phyloP scores from a whole-genome alignment of 2,329 filamentous ascomycete genomes.

The Dactylellina parvicollis region DNA sequence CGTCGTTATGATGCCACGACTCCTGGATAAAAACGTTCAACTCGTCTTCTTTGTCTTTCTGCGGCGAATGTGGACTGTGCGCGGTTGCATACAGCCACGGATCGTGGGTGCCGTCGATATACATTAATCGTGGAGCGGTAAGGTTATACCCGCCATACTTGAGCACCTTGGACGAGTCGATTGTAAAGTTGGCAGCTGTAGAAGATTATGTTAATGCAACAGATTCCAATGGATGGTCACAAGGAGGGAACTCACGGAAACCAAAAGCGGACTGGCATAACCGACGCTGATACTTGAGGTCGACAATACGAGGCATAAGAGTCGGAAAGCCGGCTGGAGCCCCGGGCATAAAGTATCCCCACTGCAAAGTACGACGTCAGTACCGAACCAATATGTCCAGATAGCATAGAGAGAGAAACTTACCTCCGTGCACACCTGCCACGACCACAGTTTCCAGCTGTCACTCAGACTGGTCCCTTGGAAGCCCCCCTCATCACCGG shows the following conservation, averaged over 20 bases:
- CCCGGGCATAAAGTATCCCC: conserved; percentile 61
- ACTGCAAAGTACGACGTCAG: conserved; percentile 55
- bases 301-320: conserved; percentile 62
- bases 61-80: conserved; percentile 71
- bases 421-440: conserved; percentile 53
- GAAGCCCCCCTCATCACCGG: conserved; percentile 1
- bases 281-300: conserved; percentile 58
- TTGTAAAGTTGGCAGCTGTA: conserved; percentile 72
- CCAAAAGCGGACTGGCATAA: conserved; percentile 79
- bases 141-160: conserved; percentile 79
- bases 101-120: conserved; percentile 80
- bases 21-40: conserved; percentile 71
- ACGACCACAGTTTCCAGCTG: conserved; percentile 40
- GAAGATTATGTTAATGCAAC: too few relatives aligned
- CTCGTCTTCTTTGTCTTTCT: conserved; percentile 24
- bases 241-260: conserved; percentile 75
- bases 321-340: conserved; percentile 62
- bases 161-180: conserved; percentile 75
- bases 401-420: not conserved
- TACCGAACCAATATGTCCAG: not conserved
- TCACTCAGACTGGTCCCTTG: conserved; percentile 10
- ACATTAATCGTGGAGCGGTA: conserved; percentile 77
- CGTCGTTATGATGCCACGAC: conserved; percentile 86
- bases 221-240: too few relatives aligned
- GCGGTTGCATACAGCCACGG: conserved; percentile 81